A percentile compares a stretch with the other conserved stretches of the same genome.
Conservation (phyloP, 176 grass and related monocot genomes). For the Lolium multiflorum region DNA sequence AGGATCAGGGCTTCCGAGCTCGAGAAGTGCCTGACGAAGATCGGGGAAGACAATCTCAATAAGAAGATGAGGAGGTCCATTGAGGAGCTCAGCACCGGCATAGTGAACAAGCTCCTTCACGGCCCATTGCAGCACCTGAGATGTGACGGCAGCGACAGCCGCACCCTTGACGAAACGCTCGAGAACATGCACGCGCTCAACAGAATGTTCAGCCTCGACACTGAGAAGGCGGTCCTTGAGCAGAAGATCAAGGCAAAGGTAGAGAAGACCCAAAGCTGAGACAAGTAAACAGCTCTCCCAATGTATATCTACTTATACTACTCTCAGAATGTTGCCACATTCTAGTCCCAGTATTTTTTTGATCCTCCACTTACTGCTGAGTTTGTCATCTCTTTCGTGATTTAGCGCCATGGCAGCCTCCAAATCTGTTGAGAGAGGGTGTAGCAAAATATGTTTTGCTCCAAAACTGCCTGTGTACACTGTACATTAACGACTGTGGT, state of each 20-base stretch:
- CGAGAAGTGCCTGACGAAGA: conserved; percentile 86
- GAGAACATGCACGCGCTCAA: conserved; percentile 92
- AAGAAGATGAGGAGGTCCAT: conserved; percentile 83
- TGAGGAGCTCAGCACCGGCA: conserved; percentile 79
- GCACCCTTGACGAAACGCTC: conserved; percentile 77
- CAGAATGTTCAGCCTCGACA: conserved; percentile 86
- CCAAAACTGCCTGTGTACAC: conserved; percentile 42
- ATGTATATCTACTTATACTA: conserved; percentile 54
- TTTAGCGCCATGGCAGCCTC: conserved; percentile 43
- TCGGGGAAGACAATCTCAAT: conserved; percentile 66
- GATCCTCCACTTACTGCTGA: conserved; percentile 44
- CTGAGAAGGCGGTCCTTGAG: conserved; percentile 75
- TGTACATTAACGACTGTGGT: background rate
- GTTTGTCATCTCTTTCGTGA: conserved; percentile 40
- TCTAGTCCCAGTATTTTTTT: conserved; percentile 51
- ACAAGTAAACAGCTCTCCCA: conserved; percentile 16
- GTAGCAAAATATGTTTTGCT: conserved; percentile 32
- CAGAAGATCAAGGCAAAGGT: conserved; percentile 95
- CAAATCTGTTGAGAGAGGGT: conserved; percentile 37
- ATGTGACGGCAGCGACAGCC: conserved; percentile 77
- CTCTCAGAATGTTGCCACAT: conserved; percentile 39
- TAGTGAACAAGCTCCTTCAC: conserved; percentile 89
- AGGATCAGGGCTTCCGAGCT: conserved; percentile 82
- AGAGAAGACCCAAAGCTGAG: conserved; percentile 82
- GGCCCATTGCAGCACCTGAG: conserved; percentile 90